These are phyloP conservation scores for Beta vulgaris DNA, from an alignment of 148 eudicot species.

Conservation along the genomic window DNA sequence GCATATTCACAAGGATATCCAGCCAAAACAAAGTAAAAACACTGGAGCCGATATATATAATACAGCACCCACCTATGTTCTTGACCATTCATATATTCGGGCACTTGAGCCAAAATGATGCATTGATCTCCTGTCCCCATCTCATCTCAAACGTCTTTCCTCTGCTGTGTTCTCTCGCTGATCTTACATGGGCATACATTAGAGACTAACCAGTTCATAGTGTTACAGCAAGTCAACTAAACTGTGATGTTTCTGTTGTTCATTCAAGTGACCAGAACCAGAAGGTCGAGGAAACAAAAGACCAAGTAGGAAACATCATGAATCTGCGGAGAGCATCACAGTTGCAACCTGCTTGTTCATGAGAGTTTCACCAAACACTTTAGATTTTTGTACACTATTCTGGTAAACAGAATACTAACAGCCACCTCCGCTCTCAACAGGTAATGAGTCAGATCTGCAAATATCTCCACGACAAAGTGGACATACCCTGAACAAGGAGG, in stretches of 20 bases:
- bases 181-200: not conserved
- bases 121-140: not conserved
- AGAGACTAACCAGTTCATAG: not conserved
- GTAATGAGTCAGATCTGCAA: slow-evolving; percentile 44
- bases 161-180: not conserved
- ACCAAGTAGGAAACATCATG: slow-evolving; percentile 8
- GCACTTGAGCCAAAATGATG: not conserved
- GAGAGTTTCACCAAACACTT: slow-evolving; percentile 14
- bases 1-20: slow-evolving; percentile 31
- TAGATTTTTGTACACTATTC: slow-evolving; percentile 21
- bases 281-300: slow-evolving; percentile 6
- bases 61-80: not conserved
- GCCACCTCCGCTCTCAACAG: slow-evolving; percentile 30
- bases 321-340: slow-evolving; percentile 7
- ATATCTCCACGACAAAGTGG: slow-evolving; percentile 85
- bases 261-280: not conserved
- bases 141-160: not conserved
- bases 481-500: slow-evolving; percentile 54
- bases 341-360: not conserved
- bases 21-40: slow-evolving; percentile 15
- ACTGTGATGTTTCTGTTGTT: slow-evolving; percentile 10
- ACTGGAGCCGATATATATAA: not conserved
- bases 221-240: not conserved
- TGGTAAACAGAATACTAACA: slow-evolving; percentile 2
- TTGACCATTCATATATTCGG: not conserved